Percentiles rank a stretch among this genome's conserved stretches.
Evolutionary conservation across 768 basidiomycete species (phyloP).

Genomic region (Termitomyces sp.): DNA sequence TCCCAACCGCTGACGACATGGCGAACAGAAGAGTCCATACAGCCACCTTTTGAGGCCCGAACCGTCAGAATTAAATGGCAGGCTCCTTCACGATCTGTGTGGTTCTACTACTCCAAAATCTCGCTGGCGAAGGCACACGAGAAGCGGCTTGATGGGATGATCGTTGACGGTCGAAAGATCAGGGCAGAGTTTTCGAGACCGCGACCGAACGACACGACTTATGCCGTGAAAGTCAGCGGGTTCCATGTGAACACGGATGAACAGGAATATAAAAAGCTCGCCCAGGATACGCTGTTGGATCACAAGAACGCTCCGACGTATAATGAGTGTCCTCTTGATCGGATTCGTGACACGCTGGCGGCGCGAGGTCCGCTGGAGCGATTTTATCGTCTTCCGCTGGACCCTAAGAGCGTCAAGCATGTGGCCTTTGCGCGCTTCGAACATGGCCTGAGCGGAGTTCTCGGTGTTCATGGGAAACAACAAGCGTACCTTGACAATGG

Average conservation of each 20-base stretch:
- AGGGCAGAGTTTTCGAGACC: conserved; percentile 32
- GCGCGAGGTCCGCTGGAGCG: conserved; percentile 30
- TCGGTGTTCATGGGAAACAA: conserved; percentile 19
- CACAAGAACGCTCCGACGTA: conserved; percentile 32
- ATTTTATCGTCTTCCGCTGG: conserved; percentile 34
- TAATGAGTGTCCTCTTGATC: conserved; percentile 19
- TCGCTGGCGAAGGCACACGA: conserved; percentile 37
- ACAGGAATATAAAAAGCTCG: conserved; percentile 28
- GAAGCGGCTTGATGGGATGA: conserved; percentile 29
- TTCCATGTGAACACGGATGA: conserved; percentile 30
- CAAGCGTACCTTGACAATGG: conserved; percentile 33
- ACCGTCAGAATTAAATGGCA: conserved; percentile 41
- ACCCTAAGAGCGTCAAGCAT: conserved; percentile 24
- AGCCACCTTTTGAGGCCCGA: conserved; percentile 14
- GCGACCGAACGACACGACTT: conserved; percentile 28
- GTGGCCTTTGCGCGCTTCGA: conserved; percentile 39
- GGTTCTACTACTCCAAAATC: conserved; percentile 40
- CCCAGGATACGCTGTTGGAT: conserved; percentile 19
- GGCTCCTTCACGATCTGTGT: conserved; percentile 35
- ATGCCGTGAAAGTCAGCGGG: conserved; percentile 37
- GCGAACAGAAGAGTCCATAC: conserved; percentile 15
- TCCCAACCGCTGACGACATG: conserved; percentile 20
- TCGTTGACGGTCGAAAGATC: conserved; percentile 34
- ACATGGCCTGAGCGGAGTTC: conserved; percentile 22
- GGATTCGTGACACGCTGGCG: conserved; percentile 29